These are phyloP conservation scores for Umbellularia californica DNA, from an alignment of 164 flowering plant species.

Conservation along the genomic window DNA sequence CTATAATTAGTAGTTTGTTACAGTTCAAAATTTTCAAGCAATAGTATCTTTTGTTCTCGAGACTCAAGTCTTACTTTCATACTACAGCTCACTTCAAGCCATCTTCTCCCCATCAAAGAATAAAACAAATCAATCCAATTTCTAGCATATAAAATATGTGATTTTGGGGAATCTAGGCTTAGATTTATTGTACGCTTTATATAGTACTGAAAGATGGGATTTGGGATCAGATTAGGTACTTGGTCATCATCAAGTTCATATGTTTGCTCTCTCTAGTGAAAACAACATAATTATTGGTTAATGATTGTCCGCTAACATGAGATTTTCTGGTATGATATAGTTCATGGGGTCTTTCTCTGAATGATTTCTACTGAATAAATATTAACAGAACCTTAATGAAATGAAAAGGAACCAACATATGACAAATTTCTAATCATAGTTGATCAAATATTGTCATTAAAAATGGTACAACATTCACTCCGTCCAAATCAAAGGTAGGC, in stretches of 20 bases:
- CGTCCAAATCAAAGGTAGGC: conserved; percentile 2
- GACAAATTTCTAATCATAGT: not conserved
- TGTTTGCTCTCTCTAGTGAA: not conserved
- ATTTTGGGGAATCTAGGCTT: not conserved
- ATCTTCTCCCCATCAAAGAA: not conserved
- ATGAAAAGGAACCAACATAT: not conserved
- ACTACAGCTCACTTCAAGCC: no score
- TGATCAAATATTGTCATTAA: no score
- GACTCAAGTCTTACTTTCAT: no score
- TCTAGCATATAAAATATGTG: not conserved
- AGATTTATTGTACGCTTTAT: not conserved
- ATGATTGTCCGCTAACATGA: conserved; percentile 2
- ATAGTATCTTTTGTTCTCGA: no score
- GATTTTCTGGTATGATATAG: conserved; percentile 2
- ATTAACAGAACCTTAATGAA: not conserved
- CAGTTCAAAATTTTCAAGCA: no score
- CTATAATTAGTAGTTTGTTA: no score
- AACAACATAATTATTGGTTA: conserved; percentile 11
- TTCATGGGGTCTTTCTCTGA: not conserved
- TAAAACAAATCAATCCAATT: not conserved
- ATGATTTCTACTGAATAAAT: not conserved
- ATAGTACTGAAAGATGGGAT: not conserved
- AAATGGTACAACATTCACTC: not conserved
- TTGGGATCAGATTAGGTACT: conserved; percentile 7
- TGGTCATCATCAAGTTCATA: conserved; percentile 1